Percentiles rank a stretch among this genome's conserved stretches.
These are phyloP conservation scores for Blastocystis sp. DNA, from an alignment of 352 stramenopile genomes.

Conservation along the genomic window DNA sequence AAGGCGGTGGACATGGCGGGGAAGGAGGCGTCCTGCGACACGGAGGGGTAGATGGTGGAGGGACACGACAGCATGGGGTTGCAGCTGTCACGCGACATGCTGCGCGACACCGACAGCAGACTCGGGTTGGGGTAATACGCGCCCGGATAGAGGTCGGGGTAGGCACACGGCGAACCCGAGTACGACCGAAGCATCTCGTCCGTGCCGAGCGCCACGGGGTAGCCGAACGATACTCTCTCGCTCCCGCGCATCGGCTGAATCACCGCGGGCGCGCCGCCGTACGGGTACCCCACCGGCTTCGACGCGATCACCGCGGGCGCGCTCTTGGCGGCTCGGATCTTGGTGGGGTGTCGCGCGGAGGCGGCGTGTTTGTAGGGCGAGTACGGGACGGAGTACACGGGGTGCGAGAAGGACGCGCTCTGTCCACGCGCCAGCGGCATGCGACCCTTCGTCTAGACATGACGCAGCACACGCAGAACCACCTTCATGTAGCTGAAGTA, in stretches of 20 bases:
- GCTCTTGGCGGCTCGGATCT: not conserved
- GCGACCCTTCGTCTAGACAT: not conserved
- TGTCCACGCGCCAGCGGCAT: not conserved
- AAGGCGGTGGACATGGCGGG: not conserved
- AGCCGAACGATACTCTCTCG: not conserved
- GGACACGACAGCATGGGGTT: not conserved
- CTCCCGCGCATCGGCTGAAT: not conserved
- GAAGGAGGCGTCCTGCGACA: not conserved
- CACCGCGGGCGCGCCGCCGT: not conserved
- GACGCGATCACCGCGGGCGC: not conserved
- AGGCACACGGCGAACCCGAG: not conserved
- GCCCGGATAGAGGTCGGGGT: not conserved
- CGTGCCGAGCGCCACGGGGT: not conserved
- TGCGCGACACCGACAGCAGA: not conserved
- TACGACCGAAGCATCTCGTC: not conserved
- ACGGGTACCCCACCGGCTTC: not conserved
- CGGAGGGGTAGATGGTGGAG: not conserved
- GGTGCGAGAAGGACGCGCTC: not conserved
- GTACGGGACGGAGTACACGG: not conserved
- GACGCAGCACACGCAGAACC: not conserved
- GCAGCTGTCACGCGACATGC: not conserved
- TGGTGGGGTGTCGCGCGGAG: not conserved
- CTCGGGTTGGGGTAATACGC: not conserved
- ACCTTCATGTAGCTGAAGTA: constrained; percentile 45
- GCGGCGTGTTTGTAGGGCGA: not conserved